Base-by-base conservation (phyloP, 2,329 filamentous ascomycete genomes). In the Myriangium duriaei region DNA sequence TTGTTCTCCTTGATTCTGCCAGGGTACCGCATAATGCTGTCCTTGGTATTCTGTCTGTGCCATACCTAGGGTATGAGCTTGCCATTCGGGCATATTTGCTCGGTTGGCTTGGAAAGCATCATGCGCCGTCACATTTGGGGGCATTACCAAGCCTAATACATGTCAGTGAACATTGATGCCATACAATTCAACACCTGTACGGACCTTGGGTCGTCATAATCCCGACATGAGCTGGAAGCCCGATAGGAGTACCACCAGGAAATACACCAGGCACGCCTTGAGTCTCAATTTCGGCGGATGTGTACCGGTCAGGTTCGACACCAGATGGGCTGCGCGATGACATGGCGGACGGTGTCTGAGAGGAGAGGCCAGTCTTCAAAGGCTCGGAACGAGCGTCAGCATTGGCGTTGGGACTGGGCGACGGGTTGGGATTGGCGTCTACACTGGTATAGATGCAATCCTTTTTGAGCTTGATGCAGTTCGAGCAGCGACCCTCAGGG, bases 361-460 rank as follows among this genome's bases (percentile, higher is more conserved):
- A 45, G 24, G 30, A 37, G 14, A 36, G 12, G n/a, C 37, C 30
- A 5, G 14, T 11, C 21, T 42, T 45, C 11, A 61, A 55, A 18
- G 64, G 62, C 29, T 62, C 51, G 43, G 64, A 64, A 49, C 64
- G 65, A 41, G 66, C 63, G 69, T 67, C 16, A 72, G 74, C 47
- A 75, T 71, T 55, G 86, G 82, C 47, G 5, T 40, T 41, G 18
- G n/a, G n/a, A n/a, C n/a, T n/a, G n/a, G n/a, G n/a, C n/a, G 21
- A 26, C 7, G 21, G n/a, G 21, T n/a, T 26, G 21, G 21, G 21
- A 7, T 26, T n/a, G 21, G 21, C 21, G n/a, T 26, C 21, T 14
- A 95, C 87, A 1, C 87, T 83, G 50, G 79, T 82, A 61, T 93
- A 96, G 55, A 81, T 84, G 61, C 88, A 96, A 47, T 94, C 85